Evolutionary conservation across 305 asterid species (phyloP).

Genomic region (Ilex paraguariensis): DNA sequence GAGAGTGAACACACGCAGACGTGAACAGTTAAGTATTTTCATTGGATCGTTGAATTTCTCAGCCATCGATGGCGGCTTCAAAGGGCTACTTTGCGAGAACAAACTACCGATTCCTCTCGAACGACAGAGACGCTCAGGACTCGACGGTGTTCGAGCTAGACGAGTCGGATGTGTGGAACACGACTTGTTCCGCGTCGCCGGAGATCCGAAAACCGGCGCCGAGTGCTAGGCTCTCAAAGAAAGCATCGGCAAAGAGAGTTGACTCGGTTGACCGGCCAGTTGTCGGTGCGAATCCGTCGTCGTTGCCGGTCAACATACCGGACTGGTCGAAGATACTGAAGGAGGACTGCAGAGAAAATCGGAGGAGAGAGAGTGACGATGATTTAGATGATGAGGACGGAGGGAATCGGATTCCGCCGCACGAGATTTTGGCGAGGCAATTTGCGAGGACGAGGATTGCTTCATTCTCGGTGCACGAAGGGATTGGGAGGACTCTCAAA

Average conservation of each 20-base stretch:
- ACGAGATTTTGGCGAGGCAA: constrained; percentile 32
- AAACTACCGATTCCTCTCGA: too few relatives aligned
- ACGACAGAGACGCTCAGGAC: too few relatives aligned
- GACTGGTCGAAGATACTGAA: constrained; percentile 56
- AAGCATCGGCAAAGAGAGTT: constrained; percentile 5
- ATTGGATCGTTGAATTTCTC: too few relatives aligned
- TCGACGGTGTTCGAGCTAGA: constrained; percentile 28
- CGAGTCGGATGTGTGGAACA: constrained; percentile 38
- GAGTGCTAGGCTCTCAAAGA: constrained; percentile 17
- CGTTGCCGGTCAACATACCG: constrained; percentile 49
- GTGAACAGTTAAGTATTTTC: too few relatives aligned
- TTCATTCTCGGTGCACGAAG: constrained; percentile 62
- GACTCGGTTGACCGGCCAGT: constrained; percentile 7
- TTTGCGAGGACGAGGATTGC: constrained; percentile 37
- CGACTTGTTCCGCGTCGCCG: constrained; percentile 28
- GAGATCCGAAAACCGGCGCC: constrained; percentile 13
- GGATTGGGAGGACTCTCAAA: constrained; percentile 55
- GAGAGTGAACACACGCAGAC: too few relatives aligned
- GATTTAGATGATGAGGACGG: constrained; percentile 20
- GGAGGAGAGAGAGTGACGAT: constrained; percentile 18
- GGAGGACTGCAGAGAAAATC: constrained; percentile 28
- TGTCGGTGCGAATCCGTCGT: constrained; percentile 9
- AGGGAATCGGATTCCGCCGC: constrained; percentile 49
- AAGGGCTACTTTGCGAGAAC: too few relatives aligned
- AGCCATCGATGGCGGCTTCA: too few relatives aligned